Percentiles rank a stretch among this genome's conserved stretches.
Evolutionary conservation across 163 green algal species (phyloP).

Genomic region (Chlorella variabilis): DNA sequence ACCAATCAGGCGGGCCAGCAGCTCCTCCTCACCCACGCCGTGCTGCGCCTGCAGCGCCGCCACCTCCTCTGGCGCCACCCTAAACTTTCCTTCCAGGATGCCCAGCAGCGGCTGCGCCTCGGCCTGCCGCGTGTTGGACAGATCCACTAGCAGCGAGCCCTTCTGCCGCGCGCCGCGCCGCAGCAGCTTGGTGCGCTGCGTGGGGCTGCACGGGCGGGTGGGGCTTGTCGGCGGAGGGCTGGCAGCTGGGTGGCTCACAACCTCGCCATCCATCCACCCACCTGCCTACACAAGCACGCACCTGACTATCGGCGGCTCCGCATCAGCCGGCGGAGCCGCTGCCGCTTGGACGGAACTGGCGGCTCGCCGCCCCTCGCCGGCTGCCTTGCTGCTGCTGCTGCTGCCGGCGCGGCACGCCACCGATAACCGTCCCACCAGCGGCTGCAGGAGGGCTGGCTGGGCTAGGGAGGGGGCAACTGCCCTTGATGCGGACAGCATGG

Average conservation of each 20-base stretch:
- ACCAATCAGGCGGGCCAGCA: slow-evolving; percentile 69
- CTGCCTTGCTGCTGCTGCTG: too few relatives aligned
- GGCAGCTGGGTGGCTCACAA: too few relatives aligned
- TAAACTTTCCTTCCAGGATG: slow-evolving; percentile 59
- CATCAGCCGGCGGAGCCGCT: background rate
- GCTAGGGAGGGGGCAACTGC: too few relatives aligned
- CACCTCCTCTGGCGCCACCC: slow-evolving; percentile 62
- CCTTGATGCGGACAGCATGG: too few relatives aligned
- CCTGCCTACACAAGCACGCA: background rate
- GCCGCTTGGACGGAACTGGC: background rate
- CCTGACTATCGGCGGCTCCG: background rate
- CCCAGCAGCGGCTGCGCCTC: background rate
- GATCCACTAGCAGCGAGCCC: slow-evolving; percentile 34
- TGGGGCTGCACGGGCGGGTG: background rate
- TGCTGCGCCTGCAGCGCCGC: slow-evolving; percentile 43
- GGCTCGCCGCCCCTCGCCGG: too few relatives aligned
- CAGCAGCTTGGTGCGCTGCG: slow-evolving; percentile 21
- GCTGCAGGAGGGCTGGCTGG: too few relatives aligned
- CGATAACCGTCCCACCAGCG: too few relatives aligned
- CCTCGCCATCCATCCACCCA: too few relatives aligned
- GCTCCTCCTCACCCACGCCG: slow-evolving; percentile 53
- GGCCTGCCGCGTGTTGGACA: slow-evolving; percentile 1
- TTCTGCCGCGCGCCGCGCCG: slow-evolving; percentile 41
- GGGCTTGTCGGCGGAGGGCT: background rate
- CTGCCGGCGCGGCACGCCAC: too few relatives aligned